Conservation (phyloP, 2,329 filamentous ascomycete genomes). For the Trichoderma koningiopsis region DNA sequence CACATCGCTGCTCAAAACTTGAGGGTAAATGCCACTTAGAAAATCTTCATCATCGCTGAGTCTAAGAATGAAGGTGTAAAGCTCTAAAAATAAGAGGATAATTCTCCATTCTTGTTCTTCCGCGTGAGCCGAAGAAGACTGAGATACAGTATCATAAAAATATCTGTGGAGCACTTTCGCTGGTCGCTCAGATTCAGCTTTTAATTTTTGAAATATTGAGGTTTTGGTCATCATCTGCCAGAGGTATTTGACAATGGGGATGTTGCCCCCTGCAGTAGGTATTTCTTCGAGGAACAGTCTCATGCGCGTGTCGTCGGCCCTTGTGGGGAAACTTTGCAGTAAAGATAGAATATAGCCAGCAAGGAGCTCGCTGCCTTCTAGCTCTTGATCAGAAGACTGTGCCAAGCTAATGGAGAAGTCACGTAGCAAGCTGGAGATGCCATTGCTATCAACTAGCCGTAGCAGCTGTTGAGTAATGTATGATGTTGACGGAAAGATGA, state of each 20-base stretch:
- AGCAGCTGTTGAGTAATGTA: conserved; percentile 68
- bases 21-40: conserved; percentile 60
- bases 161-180: conserved; percentile 38
- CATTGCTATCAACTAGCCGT: conserved; percentile 73
- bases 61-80: conserved; percentile 90
- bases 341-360: conserved; percentile 87
- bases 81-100: conserved; percentile 85
- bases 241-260: conserved; percentile 66
- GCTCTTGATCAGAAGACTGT: conserved; percentile 36
- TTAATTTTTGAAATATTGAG: conserved; percentile 41
- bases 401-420: conserved; percentile 40
- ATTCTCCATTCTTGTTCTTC: conserved; percentile 75
- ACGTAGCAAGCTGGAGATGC: conserved; percentile 58
- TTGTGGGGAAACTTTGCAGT: conserved; percentile 78
- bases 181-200: conserved; percentile 36
- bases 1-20: conserved; percentile 41
- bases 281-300: conserved; percentile 71
- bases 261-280: conserved; percentile 54
- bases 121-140: conserved; percentile 27
- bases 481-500: conserved; percentile 42
- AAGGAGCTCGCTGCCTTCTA: conserved; percentile 62
- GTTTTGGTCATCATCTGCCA: conserved; percentile 66
- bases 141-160: conserved; percentile 35
- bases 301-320: conserved; percentile 90
- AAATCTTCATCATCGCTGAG: conserved; percentile 98